phyloP scores from a whole-genome alignment of 2,329 filamentous ascomycete genomes.

The Zymoseptoria passerinii region DNA sequence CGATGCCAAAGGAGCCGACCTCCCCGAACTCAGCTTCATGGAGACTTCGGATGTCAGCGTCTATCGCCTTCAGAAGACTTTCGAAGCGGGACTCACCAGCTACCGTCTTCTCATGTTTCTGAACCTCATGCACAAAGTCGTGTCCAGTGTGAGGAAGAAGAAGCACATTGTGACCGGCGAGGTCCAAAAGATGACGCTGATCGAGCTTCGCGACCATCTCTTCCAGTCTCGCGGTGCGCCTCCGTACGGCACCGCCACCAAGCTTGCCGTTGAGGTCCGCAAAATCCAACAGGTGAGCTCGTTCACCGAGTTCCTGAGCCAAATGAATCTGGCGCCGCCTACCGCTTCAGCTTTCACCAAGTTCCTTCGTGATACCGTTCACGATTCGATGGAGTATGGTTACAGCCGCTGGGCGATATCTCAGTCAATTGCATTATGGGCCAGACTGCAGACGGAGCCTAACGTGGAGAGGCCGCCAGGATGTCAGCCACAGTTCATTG shows the following conservation, averaged over 20 bases:
- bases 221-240: constrained; percentile 17
- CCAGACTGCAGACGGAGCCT: constrained; percentile 13
- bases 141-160: constrained; percentile 2
- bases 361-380: constrained; percentile 11
- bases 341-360: constrained; percentile 7
- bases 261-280: constrained; percentile 12
- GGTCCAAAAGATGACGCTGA: constrained; percentile 6
- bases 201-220: constrained; percentile 10
- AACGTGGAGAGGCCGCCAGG: constrained; percentile 8
- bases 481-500: constrained; percentile 2
- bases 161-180: constrained; percentile 1
- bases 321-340: constrained; percentile 11
- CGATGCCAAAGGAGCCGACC: constrained; percentile 9
- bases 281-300: constrained; percentile 15
- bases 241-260: constrained; percentile 13
- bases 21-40: constrained; percentile 17
- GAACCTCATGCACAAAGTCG: constrained; percentile 16
- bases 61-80: constrained; percentile 17
- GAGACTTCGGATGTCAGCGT: constrained; percentile 12
- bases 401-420: constrained; percentile 14
- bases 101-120: constrained; percentile 19
- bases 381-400: constrained; percentile 13
- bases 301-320: constrained; percentile 12
- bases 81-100: constrained; percentile 15
- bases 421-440: constrained; percentile 13